phyloP scores from a whole-genome alignment of 2,329 filamentous ascomycete genomes.

The Lasiodiplodia theobromae region DNA sequence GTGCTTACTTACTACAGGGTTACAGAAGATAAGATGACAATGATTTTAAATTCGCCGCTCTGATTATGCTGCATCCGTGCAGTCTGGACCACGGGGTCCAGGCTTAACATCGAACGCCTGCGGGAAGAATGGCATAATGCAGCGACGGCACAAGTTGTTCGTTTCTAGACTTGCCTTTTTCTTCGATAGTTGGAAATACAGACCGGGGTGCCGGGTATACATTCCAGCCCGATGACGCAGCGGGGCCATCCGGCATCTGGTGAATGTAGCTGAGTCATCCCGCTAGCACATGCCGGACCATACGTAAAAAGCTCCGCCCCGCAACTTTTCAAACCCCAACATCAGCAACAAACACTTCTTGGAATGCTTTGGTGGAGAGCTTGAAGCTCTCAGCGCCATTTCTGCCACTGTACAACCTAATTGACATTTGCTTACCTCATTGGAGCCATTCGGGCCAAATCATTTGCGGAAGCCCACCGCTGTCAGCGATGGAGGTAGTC shows the following conservation, averaged over 20 bases:
- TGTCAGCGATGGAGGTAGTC: background rate
- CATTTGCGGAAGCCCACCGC: background rate
- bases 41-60: background rate
- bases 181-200: background rate
- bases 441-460: background rate
- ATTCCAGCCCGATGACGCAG: background rate
- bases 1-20: background rate
- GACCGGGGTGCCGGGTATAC: background rate
- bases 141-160: too few species aligned
- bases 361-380: background rate
- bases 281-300: background rate
- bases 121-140: too few species aligned
- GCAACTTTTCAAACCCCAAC: background rate
- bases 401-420: background rate
- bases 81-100: background rate
- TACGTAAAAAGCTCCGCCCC: slow-evolving; percentile 1
- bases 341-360: background rate
- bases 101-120: background rate
- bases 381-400: background rate
- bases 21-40: background rate
- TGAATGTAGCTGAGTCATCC: background rate
- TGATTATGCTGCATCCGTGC: background rate
- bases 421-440: background rate
- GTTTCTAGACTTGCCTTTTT: background rate
- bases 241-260: background rate